Evolutionary conservation across 2,329 filamentous ascomycete species (phyloP), one percentile per base, ranked within the genome.

Genomic region (Talaromyces sp.): DNA sequence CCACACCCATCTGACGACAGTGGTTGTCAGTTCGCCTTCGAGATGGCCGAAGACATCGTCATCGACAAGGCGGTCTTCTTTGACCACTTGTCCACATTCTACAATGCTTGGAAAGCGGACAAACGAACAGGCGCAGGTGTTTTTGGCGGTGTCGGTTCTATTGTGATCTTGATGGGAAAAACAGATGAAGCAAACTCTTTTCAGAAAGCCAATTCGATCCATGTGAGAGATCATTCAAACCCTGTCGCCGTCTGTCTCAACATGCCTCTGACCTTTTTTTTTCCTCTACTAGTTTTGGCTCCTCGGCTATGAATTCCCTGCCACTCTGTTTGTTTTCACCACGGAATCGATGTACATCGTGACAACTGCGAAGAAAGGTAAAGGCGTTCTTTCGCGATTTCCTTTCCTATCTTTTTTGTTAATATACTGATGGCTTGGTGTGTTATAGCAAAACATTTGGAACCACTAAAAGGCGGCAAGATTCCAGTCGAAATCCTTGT

Each of bases 331-430:
- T 82, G 84, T 99, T 58, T 88, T 99, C 75, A 98, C 94, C 1
- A 81, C 88, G 64, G 95, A 98, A 64, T 87, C 87, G 54, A 83
- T 98, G 69, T 96, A 95, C 78, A 89, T 98, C 63, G 87, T 99
- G 67, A 99, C 95, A 6, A 99, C 95, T 5, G 89, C 91, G 63
- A 99, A 99, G 81, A 99, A 99, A 87, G 94, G 92, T 96, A 74
- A 66, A 70, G 51, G 58, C 42, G 30, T 4, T 30, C 16, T 47
- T 14, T 36, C 33, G 33, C 44, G 16, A 28, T 40, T 10, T 53
- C 30, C 9, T 31, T 28, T 12, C 4, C 1, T 1, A 23, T 53
- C 6, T 12, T 53, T 23, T 23, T 27, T 42, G 47, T 33, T 8
- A 12, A 27, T 34, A 33, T 31, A 28, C 27, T 55, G 18, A 60